Evolutionary conservation across 2,329 filamentous ascomycete species (phyloP).

Genomic region (Torrubiella hemipterigena): DNA sequence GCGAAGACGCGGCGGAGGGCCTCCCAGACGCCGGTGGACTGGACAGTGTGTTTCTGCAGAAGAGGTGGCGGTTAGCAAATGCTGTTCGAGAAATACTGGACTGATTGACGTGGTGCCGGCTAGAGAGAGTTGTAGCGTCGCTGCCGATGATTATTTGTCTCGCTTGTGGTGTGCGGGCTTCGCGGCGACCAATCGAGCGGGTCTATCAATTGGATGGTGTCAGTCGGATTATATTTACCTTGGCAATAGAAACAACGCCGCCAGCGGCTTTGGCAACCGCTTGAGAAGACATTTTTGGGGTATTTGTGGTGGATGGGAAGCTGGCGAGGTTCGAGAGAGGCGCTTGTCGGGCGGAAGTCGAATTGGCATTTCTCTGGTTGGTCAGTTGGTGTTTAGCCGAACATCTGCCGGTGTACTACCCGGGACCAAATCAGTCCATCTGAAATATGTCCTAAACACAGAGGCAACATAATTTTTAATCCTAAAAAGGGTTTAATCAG

Average conservation of each 20-base stretch:
- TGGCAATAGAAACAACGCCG: slow-evolving; percentile 42
- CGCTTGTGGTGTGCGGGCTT: not conserved
- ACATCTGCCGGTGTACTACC: slow-evolving; percentile 7
- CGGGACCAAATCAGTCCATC: not conserved
- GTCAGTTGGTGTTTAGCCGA: slow-evolving; percentile 8
- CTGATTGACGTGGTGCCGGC: too few species aligned
- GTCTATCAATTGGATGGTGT: slow-evolving; percentile 12
- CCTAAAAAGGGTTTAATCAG: too few species aligned
- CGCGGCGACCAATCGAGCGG: not conserved
- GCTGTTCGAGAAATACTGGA: slow-evolving; percentile 6
- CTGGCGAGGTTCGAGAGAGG: slow-evolving; percentile 7
- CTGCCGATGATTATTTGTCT: too few species aligned
- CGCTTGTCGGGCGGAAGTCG: slow-evolving; percentile 7
- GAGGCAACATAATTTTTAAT: too few species aligned
- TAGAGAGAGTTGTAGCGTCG: too few species aligned
- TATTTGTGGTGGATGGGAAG: slow-evolving; percentile 8
- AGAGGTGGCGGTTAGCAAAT: slow-evolving; percentile 10
- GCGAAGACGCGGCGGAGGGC: slow-evolving; percentile 64
- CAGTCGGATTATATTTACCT: slow-evolving; percentile 33
- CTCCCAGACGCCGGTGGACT: slow-evolving; percentile 84
- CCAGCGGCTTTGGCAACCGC: slow-evolving; percentile 43
- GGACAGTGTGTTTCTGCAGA: slow-evolving; percentile 84
- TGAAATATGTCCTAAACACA: too few species aligned
- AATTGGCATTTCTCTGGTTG: slow-evolving; percentile 5
- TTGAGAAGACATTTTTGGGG: slow-evolving; percentile 48